phyloP scores from a whole-genome alignment of 345 rosid species.

The Salix koriyanagi region DNA sequence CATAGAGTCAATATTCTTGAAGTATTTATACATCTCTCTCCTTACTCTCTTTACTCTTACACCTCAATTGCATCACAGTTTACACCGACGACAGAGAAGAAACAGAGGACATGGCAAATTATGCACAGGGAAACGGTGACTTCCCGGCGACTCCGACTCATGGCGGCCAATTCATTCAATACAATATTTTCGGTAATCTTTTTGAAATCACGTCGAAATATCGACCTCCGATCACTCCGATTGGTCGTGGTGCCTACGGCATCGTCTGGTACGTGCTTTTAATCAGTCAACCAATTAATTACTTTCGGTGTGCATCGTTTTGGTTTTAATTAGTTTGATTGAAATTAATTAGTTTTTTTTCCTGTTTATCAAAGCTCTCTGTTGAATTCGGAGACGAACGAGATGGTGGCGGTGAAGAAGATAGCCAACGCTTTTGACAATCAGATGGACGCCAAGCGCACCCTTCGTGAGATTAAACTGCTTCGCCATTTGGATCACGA shows the following conservation, averaged over 20 bases:
- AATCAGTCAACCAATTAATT: no score
- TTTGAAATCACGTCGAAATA: constrained; percentile 87
- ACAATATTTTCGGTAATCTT: constrained; percentile 72
- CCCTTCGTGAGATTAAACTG: constrained; percentile 95
- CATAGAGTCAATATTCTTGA: neutral
- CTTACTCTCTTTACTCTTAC: neutral
- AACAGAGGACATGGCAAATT: constrained; percentile 30
- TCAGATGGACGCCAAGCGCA: constrained; percentile 94
- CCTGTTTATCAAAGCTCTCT: constrained; percentile 52
- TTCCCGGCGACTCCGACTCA: constrained; percentile 68
- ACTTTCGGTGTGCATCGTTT: neutral
- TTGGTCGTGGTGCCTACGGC: constrained; percentile 97
- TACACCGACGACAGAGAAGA: no score
- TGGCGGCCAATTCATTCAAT: constrained; percentile 66
- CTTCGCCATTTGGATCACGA: constrained; percentile 96
- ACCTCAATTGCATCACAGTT: neutral
- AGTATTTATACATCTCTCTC: neutral
- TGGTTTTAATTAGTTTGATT: neutral
- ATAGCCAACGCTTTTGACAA: constrained; percentile 93
- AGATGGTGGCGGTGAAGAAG: constrained; percentile 95
- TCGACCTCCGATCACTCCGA: constrained; percentile 84
- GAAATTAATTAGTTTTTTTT: neutral
- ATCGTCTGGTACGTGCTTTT: constrained; percentile 75
- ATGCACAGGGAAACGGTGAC: constrained; percentile 35
- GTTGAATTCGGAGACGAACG: constrained; percentile 83